These are phyloP conservation scores for Friedmanniomyces endolithicus DNA, from an alignment of 495 filamentous ascomycete genomes.

Conservation along the genomic window DNA sequence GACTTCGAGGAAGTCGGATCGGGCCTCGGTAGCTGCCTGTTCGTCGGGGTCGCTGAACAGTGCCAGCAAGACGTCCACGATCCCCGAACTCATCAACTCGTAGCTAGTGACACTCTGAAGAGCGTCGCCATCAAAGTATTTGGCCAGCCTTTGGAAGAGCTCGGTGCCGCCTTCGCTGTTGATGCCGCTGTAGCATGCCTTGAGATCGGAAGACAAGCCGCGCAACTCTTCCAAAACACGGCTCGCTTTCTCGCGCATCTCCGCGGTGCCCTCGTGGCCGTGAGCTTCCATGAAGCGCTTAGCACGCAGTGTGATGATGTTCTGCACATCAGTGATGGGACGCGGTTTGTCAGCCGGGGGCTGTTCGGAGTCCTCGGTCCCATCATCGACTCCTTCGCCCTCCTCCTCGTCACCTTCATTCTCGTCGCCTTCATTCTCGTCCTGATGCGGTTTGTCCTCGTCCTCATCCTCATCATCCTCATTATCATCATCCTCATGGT, in stretches of 20 bases:
- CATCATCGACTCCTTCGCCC: slow-evolving; percentile 37
- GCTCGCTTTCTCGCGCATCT: slow-evolving; percentile 63
- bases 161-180: slow-evolving; percentile 42
- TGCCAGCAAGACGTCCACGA: slow-evolving; percentile 70
- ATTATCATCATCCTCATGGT: slow-evolving; percentile 41
- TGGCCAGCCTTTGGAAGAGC: slow-evolving; percentile 65
- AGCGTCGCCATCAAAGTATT: slow-evolving; percentile 78
- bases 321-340: slow-evolving; percentile 49
- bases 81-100: slow-evolving; percentile 77
- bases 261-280: slow-evolving; percentile 56
- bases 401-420: slow-evolving; percentile 45
- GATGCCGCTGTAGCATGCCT: slow-evolving; percentile 50
- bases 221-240: slow-evolving; percentile 64
- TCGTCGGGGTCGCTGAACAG: slow-evolving; percentile 56
- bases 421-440: slow-evolving; percentile 50
- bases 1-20: slow-evolving; percentile 79
- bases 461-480: slow-evolving; percentile 38
- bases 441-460: too few species aligned
- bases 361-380: slow-evolving; percentile 3
- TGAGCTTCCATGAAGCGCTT: slow-evolving; percentile 72
- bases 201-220: slow-evolving; percentile 55
- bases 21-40: slow-evolving; percentile 42
- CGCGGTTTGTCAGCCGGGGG: neutral
- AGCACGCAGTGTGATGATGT: slow-evolving; percentile 61
- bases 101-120: slow-evolving; percentile 95